Evolutionary conservation across 2,329 filamentous ascomycete genomes (phyloP), one percentile per base, ranked within the genome.

Genomic region (Stagonosporopsis chrysanthemi): DNA sequence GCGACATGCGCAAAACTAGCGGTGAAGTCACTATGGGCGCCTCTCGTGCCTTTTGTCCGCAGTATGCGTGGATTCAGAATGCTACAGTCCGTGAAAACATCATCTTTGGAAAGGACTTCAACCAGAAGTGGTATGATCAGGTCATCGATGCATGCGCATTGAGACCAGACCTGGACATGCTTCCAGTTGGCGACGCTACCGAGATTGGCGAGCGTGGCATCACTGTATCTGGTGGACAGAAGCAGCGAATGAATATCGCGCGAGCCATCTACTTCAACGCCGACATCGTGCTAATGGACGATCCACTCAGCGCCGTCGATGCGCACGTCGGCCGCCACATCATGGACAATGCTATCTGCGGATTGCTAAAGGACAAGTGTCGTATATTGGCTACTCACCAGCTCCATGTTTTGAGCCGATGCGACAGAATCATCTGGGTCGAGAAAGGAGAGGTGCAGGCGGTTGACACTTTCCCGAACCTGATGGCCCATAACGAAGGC

Each of bases 51-150:
- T 97, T 97, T 69, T 98, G 95, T 64, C 94, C 94, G 0, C 94
- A 99, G 73, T 97, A 97, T 71, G 91, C 95, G 0, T 99, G 95
- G 95, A 97, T 99, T 45, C 94, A 98, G 72, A 98, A 98, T 70
- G 84, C 92, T 0, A 91, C 89, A 0, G 85, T 98, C 3, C 88
- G 87, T 60, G 87, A 97, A 31, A 99, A 99, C 69, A 96, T 99
- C 57, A 78, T 92, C 0, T 98, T 98, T 69, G 94, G 94, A 11
- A 94, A 92, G 82, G 80, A 83, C 73, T 85, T 65, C 59, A 83
- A 96, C 49, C 83, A 83, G 56, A 79, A 80, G 3, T 97, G 94
- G 93, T 96, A 97, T 70, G 84, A 89, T 41, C 79, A 90, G 48
- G 92, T 97, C n/a, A 83, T 97, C 29, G 85, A 90, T 72, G 91